Evolutionary conservation across 192 early-diverging fungal species (phyloP).

Genomic region (Podila epigama): DNA sequence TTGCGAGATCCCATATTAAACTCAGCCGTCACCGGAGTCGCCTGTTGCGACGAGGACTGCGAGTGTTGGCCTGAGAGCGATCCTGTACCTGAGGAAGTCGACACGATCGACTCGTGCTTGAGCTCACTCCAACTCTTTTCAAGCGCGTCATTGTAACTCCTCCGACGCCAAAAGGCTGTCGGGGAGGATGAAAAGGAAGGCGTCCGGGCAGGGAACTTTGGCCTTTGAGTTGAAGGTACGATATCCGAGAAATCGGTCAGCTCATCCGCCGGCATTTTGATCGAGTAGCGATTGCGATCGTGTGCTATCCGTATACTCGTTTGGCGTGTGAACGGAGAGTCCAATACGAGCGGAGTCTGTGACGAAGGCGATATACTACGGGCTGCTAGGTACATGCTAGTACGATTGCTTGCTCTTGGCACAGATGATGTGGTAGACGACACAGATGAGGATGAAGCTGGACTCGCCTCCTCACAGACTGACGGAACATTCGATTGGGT

Average conservation of each 20-base stretch:
- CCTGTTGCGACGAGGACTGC: background rate
- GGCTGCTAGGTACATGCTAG: conserved; percentile 17
- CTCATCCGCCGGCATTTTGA: conserved; percentile 34
- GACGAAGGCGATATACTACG: conserved; percentile 14
- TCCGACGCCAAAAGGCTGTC: conserved; percentile 22
- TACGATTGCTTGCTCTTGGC: background rate
- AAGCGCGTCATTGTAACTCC: conserved; percentile 24
- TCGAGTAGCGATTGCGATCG: conserved; percentile 33
- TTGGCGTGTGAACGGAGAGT: conserved; percentile 30
- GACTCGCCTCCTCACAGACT: conserved; percentile 9
- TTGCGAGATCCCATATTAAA: too few relatives aligned
- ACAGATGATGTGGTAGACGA: too few relatives aligned
- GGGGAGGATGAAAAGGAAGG: background rate
- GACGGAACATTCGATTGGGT: background rate
- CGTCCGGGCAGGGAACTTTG: background rate
- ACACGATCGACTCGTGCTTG: background rate
- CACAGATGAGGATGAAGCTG: background rate
- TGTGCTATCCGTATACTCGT: conserved; percentile 42
- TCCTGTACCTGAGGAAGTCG: conserved; percentile 1
- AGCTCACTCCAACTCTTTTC: conserved; percentile 29
- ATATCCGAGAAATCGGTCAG: background rate
- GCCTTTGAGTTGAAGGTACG: background rate
- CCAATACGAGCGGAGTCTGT: conserved; percentile 10
- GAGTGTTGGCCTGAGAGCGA: too few relatives aligned
- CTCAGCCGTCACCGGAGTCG: conserved; percentile 7